These are phyloP conservation scores for Juncus inflexus DNA, from an alignment of 176 grass and related monocot species.

Conservation along the genomic window DNA sequence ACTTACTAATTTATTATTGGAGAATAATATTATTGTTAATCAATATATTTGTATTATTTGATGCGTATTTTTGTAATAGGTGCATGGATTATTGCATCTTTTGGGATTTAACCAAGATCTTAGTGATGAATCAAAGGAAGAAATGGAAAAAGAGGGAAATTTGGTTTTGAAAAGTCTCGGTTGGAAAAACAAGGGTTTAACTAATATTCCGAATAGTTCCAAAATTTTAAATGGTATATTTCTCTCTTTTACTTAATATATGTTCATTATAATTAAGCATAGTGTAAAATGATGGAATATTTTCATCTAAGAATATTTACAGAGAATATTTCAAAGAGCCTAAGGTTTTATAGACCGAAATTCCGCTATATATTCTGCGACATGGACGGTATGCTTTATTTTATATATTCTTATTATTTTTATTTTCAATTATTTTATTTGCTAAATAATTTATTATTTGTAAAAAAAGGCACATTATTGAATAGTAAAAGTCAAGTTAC, in stretches of 20 bases:
- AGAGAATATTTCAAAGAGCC: constrained; percentile 46
- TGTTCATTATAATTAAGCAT: constrained; percentile 14
- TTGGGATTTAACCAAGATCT: constrained; percentile 71
- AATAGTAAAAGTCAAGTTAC: constrained; percentile 94
- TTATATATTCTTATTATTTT: constrained; percentile 18
- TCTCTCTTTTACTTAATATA: constrained; percentile 16
- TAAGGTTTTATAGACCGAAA: constrained; percentile 95
- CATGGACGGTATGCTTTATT: constrained; percentile 71
- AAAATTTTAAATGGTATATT: constrained; percentile 53
- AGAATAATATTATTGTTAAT: neutral
- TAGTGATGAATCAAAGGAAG: constrained; percentile 59
- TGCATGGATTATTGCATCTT: constrained; percentile 79
- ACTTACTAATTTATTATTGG: neutral
- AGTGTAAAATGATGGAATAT: constrained; percentile 20
- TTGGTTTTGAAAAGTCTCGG: constrained; percentile 77
- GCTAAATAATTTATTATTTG: too few species aligned
- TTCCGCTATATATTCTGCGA: constrained; percentile 96
- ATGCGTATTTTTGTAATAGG: constrained; percentile 35
- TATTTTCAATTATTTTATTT: constrained; percentile 14
- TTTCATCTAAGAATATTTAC: constrained; percentile 65
- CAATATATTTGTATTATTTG: constrained; percentile 5
- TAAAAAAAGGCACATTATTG: constrained; percentile 91
- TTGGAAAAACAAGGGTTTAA: constrained; percentile 68
- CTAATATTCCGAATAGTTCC: constrained; percentile 37
- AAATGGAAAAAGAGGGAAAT: constrained; percentile 78